phyloP scores from a whole-genome alignment of 805 yeast species.

The Saccharomycopsis fibuligera region DNA sequence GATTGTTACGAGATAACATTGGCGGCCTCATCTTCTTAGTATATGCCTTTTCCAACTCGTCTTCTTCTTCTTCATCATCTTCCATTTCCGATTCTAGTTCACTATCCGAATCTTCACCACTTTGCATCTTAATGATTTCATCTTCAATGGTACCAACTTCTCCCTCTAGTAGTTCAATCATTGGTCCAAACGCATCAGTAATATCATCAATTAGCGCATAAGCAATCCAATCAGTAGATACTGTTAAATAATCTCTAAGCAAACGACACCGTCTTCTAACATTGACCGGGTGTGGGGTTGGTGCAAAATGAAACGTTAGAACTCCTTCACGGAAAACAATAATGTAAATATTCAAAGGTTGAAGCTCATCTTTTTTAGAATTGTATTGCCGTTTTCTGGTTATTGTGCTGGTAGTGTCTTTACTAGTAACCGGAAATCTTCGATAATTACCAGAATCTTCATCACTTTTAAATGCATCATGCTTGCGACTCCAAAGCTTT shows the following conservation, averaged over 20 bases:
- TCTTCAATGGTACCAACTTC: conserved; percentile 77
- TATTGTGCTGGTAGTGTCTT: neutral
- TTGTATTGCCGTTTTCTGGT: neutral
- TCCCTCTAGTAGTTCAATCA: conserved; percentile 66
- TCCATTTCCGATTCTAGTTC: conserved; percentile 10
- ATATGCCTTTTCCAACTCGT: too few species aligned
- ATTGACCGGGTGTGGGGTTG: conserved; percentile 62
- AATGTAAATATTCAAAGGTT: conserved; percentile 66
- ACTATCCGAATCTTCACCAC: conserved; percentile 19
- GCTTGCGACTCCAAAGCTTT: too few species aligned
- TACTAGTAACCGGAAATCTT: too few species aligned
- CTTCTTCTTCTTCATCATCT: neutral
- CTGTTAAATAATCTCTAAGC: conserved; percentile 69
- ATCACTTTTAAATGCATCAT: neutral
- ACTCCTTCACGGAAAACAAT: conserved; percentile 67
- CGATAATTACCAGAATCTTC: too few species aligned
- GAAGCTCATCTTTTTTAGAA: conserved; percentile 24
- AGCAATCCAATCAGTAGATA: conserved; percentile 76
- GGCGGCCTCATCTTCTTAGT: too few species aligned
- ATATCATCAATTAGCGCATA: conserved; percentile 79
- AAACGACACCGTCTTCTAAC: conserved; percentile 80
- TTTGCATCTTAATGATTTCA: conserved; percentile 30
- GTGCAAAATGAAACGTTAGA: conserved; percentile 63
- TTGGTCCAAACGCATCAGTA: conserved; percentile 81
- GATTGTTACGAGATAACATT: neutral